These are phyloP conservation scores for Wickerhamomyces xylosicus DNA, from an alignment of 805 yeast genomes.

Conservation along the genomic window DNA sequence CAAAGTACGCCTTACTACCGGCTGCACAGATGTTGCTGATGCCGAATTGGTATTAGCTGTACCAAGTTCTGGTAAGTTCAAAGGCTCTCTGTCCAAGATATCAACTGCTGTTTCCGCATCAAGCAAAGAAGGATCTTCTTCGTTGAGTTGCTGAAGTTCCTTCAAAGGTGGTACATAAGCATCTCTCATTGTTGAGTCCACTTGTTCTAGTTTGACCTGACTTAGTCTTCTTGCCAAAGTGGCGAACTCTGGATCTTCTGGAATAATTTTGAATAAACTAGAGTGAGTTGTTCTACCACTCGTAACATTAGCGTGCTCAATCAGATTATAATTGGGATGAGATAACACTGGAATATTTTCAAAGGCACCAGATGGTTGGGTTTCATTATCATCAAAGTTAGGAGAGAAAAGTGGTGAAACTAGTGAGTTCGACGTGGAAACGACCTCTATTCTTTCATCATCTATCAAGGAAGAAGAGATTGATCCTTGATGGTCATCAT, in stretches of 20 bases:
- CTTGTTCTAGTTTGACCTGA: constrained; percentile 1
- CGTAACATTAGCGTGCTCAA: no score
- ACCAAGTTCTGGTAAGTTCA: constrained; percentile 7
- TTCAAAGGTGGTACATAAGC: not conserved
- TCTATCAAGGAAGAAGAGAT: no score
- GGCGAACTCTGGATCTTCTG: not conserved
- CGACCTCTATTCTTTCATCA: no score
- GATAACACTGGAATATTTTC: not conserved
- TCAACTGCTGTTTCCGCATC: constrained; percentile 5
- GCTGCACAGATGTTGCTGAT: no score
- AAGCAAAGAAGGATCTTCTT: constrained; percentile 5
- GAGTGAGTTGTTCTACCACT: no score
- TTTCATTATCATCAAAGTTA: constrained; percentile 5
- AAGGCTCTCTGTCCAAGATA: constrained; percentile 16
- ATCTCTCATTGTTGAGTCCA: not conserved
- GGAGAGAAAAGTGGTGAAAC: no score
- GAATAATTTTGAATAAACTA: no score
- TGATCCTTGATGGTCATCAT: no score
- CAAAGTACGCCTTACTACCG: no score
- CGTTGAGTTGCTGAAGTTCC: not conserved
- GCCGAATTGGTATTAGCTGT: no score
- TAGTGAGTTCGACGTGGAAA: no score
- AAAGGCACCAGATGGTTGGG: not conserved
- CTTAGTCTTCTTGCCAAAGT: constrained; percentile 7
- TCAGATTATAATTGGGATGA: not conserved